Evolutionary conservation across 2,329 filamentous ascomycete genomes (phyloP).

Genomic region (Dendrostoma leiphaemia): DNA sequence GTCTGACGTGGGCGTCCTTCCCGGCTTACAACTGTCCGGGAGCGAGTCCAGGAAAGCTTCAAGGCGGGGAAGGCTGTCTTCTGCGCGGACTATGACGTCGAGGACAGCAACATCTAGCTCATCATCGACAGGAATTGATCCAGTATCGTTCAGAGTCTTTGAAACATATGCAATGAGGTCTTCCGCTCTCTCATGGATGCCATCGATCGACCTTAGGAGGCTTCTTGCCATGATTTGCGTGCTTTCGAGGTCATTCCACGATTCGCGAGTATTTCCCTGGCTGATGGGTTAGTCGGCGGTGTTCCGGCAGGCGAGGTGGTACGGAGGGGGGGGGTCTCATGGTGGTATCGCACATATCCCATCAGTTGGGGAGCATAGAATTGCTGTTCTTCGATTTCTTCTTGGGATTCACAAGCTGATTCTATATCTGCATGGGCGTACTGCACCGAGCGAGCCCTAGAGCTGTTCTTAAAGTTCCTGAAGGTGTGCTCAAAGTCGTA

Average conservation of each 20-base stretch:
- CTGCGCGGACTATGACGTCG: not conserved
- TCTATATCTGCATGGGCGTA: not conserved
- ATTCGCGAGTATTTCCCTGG: not conserved
- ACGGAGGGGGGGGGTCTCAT: not conserved
- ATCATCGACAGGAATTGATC: not conserved
- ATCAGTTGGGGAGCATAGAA: not conserved
- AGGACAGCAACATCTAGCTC: not conserved
- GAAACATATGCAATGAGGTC: not conserved
- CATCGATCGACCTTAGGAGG: not conserved
- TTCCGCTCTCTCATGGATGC: not conserved
- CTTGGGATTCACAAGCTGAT: not conserved
- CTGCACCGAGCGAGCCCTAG: not conserved
- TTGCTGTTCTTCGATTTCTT: not conserved
- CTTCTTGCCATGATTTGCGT: not conserved
- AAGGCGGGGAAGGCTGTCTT: not conserved
- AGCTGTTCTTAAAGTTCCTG: not conserved
- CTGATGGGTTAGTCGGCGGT: not conserved
- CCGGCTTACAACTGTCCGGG: not conserved
- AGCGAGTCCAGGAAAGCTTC: not conserved
- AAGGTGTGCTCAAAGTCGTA: not conserved
- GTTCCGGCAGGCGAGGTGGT: not conserved
- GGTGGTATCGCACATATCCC: not conserved
- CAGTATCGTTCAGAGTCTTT: not conserved
- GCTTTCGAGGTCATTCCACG: not conserved
- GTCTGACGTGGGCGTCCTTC: not conserved